Conservation (phyloP, 768 basidiomycete species). For the Leccinum variicolor region DNA sequence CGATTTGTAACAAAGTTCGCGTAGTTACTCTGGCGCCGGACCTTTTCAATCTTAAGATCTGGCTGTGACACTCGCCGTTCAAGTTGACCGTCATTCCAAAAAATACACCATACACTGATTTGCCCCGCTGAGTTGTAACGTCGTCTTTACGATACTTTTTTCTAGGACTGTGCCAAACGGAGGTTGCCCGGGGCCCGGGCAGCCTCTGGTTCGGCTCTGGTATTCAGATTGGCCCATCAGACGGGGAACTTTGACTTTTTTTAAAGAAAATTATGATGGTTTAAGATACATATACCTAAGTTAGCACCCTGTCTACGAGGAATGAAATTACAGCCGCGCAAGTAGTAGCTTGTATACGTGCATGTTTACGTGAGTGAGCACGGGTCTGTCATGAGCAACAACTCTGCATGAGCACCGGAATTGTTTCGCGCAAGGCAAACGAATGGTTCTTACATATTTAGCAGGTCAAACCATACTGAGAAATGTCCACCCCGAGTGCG, state of each 20-base stretch:
- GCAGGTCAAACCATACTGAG: constrained; percentile 16
- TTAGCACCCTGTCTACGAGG: not conserved
- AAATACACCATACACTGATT: too few species aligned
- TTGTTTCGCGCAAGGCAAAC: not conserved
- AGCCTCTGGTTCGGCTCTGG: too few species aligned
- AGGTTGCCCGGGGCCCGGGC: too few species aligned
- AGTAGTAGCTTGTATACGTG: not conserved
- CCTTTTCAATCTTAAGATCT: not conserved
- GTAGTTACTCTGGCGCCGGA: too few species aligned
- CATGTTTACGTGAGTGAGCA: not conserved
- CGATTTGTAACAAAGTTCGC: too few species aligned
- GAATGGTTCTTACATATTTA: constrained; percentile 7
- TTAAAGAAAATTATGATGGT: not conserved
- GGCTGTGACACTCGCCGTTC: too few species aligned
- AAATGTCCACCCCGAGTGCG: constrained; percentile 20
- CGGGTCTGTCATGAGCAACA: not conserved
- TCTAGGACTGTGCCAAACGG: too few species aligned
- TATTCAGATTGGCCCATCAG: too few species aligned
- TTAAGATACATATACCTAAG: not conserved
- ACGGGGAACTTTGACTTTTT: not conserved
- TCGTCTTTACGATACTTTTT: too few species aligned
- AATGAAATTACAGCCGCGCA: not conserved
- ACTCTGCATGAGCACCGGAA: not conserved
- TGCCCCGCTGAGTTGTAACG: too few species aligned
- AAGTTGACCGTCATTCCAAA: too few species aligned